Base-by-base conservation (phyloP, 1,139 yeast genomes). In the Blastobotrys proliferans region DNA sequence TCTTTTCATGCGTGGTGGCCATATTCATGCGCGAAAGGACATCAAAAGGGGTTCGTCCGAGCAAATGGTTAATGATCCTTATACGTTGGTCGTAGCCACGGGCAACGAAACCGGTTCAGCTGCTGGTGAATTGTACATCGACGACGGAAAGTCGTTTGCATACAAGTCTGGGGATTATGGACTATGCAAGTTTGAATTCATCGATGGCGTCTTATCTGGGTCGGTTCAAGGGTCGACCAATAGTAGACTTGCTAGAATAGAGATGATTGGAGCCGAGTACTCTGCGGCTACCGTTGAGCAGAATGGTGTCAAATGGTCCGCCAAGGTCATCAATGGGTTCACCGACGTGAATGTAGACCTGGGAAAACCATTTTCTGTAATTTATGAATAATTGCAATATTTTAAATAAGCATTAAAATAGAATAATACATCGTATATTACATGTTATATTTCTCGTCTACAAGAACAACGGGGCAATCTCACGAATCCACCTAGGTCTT, bases 1-100 rank as follows among this genome's bases (percentile, higher is more conserved):
- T 0, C 71, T 84, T 47, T 73, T 74, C 29, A 64, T 83, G 14
- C 78, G 78, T 53, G 92, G 95, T 21, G 97, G 97, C 0, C 73
- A 79, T 26, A 74, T 88, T 14, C 58, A 83, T 16, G 69, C 81
- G 14, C 72, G 77, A 38, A 83, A 81, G 51, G 82, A 79, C 41
- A 73, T 94, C 51, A 76, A 77, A 51, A 78, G 97, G 60, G 74
- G 97, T 51, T 83, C 94, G 1, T 65, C 90, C 6, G 78, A 72
- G 55, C 66, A 84, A 49, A 87, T 84, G 94, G 65, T 60, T 26
- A 66, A 71, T 47, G 97, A 90, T 60, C 96, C 97, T 3, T 85
- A 79, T 58, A 83, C 94, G 0, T 57, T 90, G 35, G 70, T 81
- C 2, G 66, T 90, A 33, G 86, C 84, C 0, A 69, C 82, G 18